phyloP scores from a whole-genome alignment of 1,284 basidiomycete genomes.

The Fereydounia khargensis region DNA sequence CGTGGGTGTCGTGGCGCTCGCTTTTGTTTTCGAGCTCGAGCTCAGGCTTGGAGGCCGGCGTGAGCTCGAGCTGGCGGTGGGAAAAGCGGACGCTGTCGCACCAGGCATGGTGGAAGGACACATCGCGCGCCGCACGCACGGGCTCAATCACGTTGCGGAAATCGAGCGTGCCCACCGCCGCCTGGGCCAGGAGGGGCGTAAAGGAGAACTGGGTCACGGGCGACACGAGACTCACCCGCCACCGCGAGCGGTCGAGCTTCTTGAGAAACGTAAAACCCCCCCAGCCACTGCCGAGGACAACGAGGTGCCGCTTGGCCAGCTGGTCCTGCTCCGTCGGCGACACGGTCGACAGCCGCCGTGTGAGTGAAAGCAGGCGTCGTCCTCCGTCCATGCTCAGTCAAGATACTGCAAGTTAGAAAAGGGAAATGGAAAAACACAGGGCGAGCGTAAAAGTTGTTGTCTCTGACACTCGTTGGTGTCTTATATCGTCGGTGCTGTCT shows the following conservation, averaged over 20 bases:
- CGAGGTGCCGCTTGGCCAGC: conserved; percentile 70
- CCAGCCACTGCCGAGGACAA: conserved; percentile 83
- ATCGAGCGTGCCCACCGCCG: conserved; percentile 57
- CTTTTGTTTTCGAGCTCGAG: too few species aligned
- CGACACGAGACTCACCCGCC: conserved; percentile 11
- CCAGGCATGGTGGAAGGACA: conserved; percentile 59
- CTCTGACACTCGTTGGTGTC: too few species aligned
- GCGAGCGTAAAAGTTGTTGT: too few species aligned
- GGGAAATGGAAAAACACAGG: too few species aligned
- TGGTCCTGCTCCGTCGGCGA: too few species aligned
- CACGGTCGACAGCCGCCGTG: too few species aligned
- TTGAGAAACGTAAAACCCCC: conserved; percentile 65
- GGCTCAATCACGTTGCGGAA: conserved; percentile 78
- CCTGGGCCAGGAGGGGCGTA: conserved; percentile 35
- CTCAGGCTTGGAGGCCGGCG: conserved; percentile 9
- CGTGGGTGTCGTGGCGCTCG: too few species aligned
- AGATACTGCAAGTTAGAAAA: too few species aligned
- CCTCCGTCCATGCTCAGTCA: too few species aligned
- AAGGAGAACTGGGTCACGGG: conserved; percentile 51
- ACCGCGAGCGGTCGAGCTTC: conserved; percentile 9
- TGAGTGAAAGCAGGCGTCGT: too few species aligned
- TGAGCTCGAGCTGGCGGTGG: conserved; percentile 3
- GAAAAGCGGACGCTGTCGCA: conserved; percentile 30
- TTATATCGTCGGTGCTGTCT: too few species aligned
- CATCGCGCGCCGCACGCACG: conserved; percentile 61